Conservation (phyloP, 352 stramenopile genomes). For the Pelagophyceae sp. region DNA sequence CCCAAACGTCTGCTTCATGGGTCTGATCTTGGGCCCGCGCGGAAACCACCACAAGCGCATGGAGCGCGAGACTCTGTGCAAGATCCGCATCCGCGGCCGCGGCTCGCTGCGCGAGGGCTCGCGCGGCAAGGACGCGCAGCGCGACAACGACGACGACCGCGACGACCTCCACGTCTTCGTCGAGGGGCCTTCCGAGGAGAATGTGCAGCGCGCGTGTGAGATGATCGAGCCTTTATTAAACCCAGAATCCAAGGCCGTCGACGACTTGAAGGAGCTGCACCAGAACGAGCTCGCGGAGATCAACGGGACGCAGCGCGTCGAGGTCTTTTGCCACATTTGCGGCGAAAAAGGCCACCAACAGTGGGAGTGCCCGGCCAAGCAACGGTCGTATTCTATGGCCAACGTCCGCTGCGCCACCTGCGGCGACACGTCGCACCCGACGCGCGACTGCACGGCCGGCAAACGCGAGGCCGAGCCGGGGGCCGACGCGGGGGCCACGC, state of each 20-base stretch:
- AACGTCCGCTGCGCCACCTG: constrained; percentile 81
- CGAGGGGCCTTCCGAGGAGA: constrained; percentile 71
- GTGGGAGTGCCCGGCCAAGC: constrained; percentile 87
- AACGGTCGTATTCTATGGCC: constrained; percentile 44
- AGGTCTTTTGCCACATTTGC: constrained; percentile 95
- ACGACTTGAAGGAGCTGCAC: constrained; percentile 97
- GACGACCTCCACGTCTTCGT: constrained; percentile 85
- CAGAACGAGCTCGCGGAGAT: constrained; percentile 93
- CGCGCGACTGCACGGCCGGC: constrained; percentile 87
- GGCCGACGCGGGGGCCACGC: not conserved
- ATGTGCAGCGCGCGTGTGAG: constrained; percentile 66
- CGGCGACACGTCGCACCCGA: constrained; percentile 92
- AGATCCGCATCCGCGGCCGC: constrained; percentile 93
- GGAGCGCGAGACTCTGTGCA: constrained; percentile 94
- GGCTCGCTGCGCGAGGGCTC: constrained; percentile 93
- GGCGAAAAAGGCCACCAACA: constrained; percentile 92
- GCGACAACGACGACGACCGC: constrained; percentile 78
- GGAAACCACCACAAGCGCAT: constrained; percentile 98
- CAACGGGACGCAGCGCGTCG: constrained; percentile 94
- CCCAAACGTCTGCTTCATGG: constrained; percentile 99
- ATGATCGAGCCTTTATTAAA: constrained; percentile 77
- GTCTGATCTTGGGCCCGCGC: constrained; percentile 50
- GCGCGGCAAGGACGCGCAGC: constrained; percentile 66
- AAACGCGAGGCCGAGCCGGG: constrained; percentile 23
- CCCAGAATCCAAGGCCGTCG: constrained; percentile 70